A percentile compares a stretch with the other conserved stretches of the same genome.
These are phyloP conservation scores for Angophora floribunda DNA, from an alignment of 345 rosid genomes.

Conservation along the genomic window DNA sequence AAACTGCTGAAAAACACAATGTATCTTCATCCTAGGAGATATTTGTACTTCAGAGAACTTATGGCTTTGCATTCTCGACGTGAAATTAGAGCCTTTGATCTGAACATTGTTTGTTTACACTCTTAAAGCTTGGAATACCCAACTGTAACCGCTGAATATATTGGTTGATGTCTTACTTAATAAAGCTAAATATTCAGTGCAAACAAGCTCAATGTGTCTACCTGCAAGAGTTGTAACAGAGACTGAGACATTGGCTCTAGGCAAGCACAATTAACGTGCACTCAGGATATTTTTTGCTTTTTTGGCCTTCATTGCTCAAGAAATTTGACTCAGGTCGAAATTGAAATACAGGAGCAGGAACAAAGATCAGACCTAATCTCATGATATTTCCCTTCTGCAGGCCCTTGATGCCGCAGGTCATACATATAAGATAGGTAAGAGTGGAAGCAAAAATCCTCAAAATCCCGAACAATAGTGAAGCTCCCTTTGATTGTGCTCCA, in stretches of 20 bases:
- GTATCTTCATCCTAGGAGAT: not conserved
- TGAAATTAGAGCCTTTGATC: not conserved
- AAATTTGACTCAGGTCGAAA: not conserved
- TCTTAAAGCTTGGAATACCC: not conserved
- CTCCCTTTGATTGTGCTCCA: conserved; percentile 57
- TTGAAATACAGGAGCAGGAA: not conserved
- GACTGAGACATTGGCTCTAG: not conserved
- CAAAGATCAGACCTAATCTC: conserved; percentile 66
- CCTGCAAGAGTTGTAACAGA: not conserved
- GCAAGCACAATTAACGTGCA: not conserved
- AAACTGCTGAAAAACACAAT: not conserved
- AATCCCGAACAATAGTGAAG: conserved; percentile 64
- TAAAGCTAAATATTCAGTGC: not conserved
- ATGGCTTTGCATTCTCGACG: not conserved
- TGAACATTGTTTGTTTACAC: not conserved
- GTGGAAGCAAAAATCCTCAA: conserved; percentile 63
- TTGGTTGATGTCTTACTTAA: not conserved
- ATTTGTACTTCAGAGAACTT: not conserved
- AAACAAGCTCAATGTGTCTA: not conserved
- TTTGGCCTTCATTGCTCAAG: not conserved
- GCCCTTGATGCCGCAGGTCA: conserved; percentile 37
- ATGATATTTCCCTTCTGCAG: conserved; percentile 41
- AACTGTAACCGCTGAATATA: not conserved
- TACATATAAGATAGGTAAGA: conserved; percentile 69
- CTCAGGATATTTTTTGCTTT: not conserved